A percentile compares a stretch with the other conserved stretches of the same genome.
Conservation (phyloP, 2,329 filamentous ascomycete genomes). For the Neofusicoccum kwambonambiense region DNA sequence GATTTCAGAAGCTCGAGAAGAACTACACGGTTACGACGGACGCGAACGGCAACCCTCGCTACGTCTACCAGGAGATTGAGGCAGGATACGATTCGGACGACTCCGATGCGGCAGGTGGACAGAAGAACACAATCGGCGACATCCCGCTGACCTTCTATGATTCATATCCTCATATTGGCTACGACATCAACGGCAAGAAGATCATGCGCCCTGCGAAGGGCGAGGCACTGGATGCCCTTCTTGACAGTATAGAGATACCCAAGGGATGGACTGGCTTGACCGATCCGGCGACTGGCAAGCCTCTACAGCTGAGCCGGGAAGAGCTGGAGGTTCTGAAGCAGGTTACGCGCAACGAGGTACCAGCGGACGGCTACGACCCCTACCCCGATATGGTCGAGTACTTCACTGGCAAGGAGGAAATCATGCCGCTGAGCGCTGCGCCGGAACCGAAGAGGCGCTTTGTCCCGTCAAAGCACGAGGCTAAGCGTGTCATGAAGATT, state of each 20-base stretch:
- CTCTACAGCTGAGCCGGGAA: slow-evolving; percentile 79
- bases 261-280: slow-evolving; percentile 97
- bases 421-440: slow-evolving; percentile 91
- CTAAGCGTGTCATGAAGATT: slow-evolving; percentile 94
- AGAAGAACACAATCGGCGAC: slow-evolving; percentile 88
- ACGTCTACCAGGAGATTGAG: slow-evolving; percentile 90
- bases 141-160: slow-evolving; percentile 96
- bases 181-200: slow-evolving; percentile 97
- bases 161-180: slow-evolving; percentile 95
- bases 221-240: slow-evolving; percentile 84
- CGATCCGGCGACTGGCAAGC: slow-evolving; percentile 90
- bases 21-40: slow-evolving; percentile 69
- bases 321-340: slow-evolving; percentile 86
- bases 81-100: slow-evolving; percentile 96
- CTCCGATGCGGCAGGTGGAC: slow-evolving; percentile 69
- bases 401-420: slow-evolving; percentile 86
- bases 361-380: slow-evolving; percentile 85
- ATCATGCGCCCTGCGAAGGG: slow-evolving; percentile 95
- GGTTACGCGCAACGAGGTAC: slow-evolving; percentile 84
- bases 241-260: slow-evolving; percentile 95
- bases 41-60: slow-evolving; percentile 86
- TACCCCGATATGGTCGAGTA: slow-evolving; percentile 93
- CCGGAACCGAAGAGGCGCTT: slow-evolving; percentile 96
- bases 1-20: slow-evolving; percentile 30
- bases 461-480: slow-evolving; percentile 93